Percentiles rank a stretch among this genome's conserved stretches.
Evolutionary conservation across 2,329 filamentous ascomycete species (phyloP).

Genomic region (Aspergillus fructus): DNA sequence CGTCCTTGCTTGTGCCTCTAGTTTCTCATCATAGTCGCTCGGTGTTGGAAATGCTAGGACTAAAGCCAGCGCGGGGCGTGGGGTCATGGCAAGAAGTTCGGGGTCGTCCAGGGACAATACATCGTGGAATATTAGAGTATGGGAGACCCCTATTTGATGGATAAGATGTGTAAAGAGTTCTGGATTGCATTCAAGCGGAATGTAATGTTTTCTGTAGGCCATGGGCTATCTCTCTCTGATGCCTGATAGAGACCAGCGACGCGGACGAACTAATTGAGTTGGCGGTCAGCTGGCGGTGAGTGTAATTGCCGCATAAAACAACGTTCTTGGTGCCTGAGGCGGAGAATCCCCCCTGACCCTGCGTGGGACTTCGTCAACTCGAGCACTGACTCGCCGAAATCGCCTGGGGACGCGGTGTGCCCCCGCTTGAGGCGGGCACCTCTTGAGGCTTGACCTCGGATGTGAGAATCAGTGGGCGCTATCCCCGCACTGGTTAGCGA

Average conservation of each 20-base stretch:
- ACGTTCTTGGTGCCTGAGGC: background rate
- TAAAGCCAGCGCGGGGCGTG: background rate
- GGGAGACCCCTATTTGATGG: no score
- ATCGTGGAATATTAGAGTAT: background rate
- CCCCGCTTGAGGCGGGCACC: background rate
- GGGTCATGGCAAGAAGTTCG: background rate
- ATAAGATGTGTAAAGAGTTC: no score
- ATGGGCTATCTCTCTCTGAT: no score
- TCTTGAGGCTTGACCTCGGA: background rate
- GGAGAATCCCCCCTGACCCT: background rate
- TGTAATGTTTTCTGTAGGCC: background rate
- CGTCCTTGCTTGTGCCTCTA: no score
- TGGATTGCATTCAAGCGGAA: background rate
- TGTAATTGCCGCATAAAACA: no score
- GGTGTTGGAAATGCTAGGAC: background rate
- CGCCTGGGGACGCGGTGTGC: no score
- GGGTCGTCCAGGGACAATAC: background rate
- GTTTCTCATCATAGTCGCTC: background rate
- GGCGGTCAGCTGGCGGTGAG: background rate
- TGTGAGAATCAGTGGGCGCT: background rate
- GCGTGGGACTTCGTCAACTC: no score
- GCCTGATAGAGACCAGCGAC: no score
- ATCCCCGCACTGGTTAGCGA: conserved; percentile 1
- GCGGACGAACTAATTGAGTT: background rate
- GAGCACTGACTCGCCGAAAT: no score